Conservation (phyloP, 345 rosid species). For the Salix koriyanagi region DNA sequence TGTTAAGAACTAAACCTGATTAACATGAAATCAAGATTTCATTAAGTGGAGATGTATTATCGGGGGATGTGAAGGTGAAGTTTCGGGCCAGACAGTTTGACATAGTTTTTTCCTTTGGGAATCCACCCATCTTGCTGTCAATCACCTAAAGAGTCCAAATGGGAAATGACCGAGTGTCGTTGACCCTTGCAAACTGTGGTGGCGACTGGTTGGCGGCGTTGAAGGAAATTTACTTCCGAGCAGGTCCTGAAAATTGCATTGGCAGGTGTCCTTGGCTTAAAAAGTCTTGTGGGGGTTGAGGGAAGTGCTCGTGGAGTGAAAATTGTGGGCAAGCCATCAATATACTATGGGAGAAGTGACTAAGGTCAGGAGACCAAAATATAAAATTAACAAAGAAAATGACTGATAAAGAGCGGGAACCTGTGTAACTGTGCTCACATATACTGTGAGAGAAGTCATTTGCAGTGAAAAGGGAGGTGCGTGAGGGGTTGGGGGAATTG, state of each 20-base stretch:
- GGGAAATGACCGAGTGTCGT: neutral
- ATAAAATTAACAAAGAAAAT: neutral
- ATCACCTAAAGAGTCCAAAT: neutral
- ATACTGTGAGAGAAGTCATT: neutral
- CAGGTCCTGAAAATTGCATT: neutral
- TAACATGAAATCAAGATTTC: conserved; percentile 21
- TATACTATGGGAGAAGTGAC: no score
- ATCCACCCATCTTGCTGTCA: neutral
- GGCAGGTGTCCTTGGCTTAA: no score
- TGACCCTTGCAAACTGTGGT: neutral
- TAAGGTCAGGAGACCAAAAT: neutral
- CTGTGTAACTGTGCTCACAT: neutral
- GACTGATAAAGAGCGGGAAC: neutral
- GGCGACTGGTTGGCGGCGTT: neutral
- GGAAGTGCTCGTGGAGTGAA: no score
- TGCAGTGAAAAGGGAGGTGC: neutral
- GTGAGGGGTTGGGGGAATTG: neutral
- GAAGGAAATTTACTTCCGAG: neutral
- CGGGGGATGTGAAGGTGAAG: conserved; percentile 20
- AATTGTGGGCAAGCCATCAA: no score
- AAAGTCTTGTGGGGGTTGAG: neutral
- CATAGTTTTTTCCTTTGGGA: neutral
- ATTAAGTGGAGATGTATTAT: conserved; percentile 15
- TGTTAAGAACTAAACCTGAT: conserved; percentile 32
- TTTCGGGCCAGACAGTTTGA: neutral